These are phyloP conservation scores for Pholiota microspora DNA, from an alignment of 768 basidiomycete genomes.

Conservation along the genomic window DNA sequence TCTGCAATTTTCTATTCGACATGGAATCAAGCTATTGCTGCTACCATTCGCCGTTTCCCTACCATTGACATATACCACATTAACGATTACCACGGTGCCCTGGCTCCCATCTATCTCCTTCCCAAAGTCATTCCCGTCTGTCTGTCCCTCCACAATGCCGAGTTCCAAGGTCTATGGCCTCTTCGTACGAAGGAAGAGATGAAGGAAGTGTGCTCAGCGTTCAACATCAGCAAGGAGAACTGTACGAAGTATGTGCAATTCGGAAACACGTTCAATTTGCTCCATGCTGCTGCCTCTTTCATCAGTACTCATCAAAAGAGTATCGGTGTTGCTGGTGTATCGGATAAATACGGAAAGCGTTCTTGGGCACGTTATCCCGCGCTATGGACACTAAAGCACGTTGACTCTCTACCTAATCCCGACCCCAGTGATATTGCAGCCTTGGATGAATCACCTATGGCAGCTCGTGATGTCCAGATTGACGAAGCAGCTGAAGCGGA, in stretches of 20 bases:
- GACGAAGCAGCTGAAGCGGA: constrained; percentile 85
- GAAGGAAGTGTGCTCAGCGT: constrained; percentile 97
- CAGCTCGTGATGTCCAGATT: constrained; percentile 69
- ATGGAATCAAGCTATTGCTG: constrained; percentile 96
- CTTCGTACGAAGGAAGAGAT: constrained; percentile 96
- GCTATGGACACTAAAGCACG: constrained; percentile 92
- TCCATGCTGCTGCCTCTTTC: constrained; percentile 91
- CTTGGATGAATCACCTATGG: constrained; percentile 74
- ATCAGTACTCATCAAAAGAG: constrained; percentile 93
- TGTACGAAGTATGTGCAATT: constrained; percentile 98
- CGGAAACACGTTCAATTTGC: constrained; percentile 94
- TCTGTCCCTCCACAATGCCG: constrained; percentile 93
- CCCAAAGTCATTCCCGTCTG: constrained; percentile 90
- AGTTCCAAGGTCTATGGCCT: constrained; percentile 97
- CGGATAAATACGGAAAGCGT: constrained; percentile 97
- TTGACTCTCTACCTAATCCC: constrained; percentile 93
- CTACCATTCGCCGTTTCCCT: constrained; percentile 82
- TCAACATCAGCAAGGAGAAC: constrained; percentile 95
- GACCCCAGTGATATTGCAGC: constrained; percentile 95
- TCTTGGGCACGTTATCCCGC: constrained; percentile 97
- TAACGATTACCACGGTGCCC: constrained; percentile 94
- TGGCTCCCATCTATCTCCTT: constrained; percentile 87
- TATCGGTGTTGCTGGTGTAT: constrained; percentile 93
- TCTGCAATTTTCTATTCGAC: constrained; percentile 98
- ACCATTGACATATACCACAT: constrained; percentile 92